These are phyloP conservation scores for Rubroboletus pulcherrimus DNA, from an alignment of 768 basidiomycete genomes.

Conservation along the genomic window DNA sequence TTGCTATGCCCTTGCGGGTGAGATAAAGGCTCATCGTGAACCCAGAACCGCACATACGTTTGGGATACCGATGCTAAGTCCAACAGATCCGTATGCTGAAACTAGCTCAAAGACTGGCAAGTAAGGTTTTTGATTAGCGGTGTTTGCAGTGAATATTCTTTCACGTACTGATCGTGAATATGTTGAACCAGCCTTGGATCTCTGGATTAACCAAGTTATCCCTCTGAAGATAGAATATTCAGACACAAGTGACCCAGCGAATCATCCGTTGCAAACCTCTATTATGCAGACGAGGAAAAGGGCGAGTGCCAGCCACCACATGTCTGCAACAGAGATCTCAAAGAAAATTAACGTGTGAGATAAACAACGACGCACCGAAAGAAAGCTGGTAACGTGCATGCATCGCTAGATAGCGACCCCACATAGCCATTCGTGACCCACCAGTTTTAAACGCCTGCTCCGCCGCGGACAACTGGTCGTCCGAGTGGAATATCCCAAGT, in stretches of 20 bases:
- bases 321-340: conserved; percentile 52
- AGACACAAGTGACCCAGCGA: neutral
- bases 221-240: conserved; percentile 39
- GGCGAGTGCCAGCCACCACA: conserved; percentile 91
- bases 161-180: conserved; percentile 69
- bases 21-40: neutral
- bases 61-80: conserved; percentile 86
- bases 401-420: conserved; percentile 75
- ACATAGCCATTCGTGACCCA: conserved; percentile 56
- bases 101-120: conserved; percentile 76
- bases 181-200: conserved; percentile 71
- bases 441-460: conserved; percentile 39
- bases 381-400: conserved; percentile 87
- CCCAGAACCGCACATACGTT: conserved; percentile 43
- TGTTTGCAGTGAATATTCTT: neutral
- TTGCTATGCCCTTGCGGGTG: conserved; percentile 41
- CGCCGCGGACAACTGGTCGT: conserved; percentile 47
- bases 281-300: conserved; percentile 90
- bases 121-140: neutral
- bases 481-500: conserved; percentile 67
- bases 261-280: conserved; percentile 52
- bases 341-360: neutral
- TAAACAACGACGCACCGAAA: conserved; percentile 55
- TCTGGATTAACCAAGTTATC: conserved; percentile 51
- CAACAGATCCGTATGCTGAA: conserved; percentile 86